A percentile compares a stretch with the other conserved stretches of the same genome.
Evolutionary conservation across 208 protist species (phyloP).

Genomic region (Trypanosoma congolense): DNA sequence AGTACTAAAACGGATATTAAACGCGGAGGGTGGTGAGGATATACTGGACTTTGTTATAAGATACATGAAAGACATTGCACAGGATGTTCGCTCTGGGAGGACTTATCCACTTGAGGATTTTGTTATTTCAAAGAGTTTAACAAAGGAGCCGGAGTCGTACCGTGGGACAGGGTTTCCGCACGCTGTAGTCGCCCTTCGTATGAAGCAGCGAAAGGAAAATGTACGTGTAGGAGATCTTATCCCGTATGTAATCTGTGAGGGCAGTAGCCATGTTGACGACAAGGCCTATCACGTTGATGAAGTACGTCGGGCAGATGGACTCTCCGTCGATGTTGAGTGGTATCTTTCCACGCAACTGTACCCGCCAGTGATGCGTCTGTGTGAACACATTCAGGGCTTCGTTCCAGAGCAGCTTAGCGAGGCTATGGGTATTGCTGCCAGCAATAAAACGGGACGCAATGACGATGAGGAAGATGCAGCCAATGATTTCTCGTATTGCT

Average conservation of each 20-base stretch:
- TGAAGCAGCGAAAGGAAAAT: conserved; percentile 86
- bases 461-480: conserved; percentile 15
- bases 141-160: conserved; percentile 96
- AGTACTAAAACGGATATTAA: conserved; percentile 94
- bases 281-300: conserved; percentile 89
- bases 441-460: conserved; percentile 20
- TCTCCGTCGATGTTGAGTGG: conserved; percentile 92
- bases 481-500: conserved; percentile 72
- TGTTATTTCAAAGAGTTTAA: conserved; percentile 97
- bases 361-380: conserved; percentile 92
- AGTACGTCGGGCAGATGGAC: conserved; percentile 43
- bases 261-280: conserved; percentile 47
- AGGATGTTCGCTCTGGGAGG: conserved; percentile 62
- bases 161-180: conserved; percentile 93
- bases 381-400: conserved; percentile 91
- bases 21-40: conserved; percentile 69
- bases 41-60: conserved; percentile 90
- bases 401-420: conserved; percentile 74
- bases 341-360: conserved; percentile 93
- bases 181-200: conserved; percentile 88
- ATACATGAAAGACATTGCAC: conserved; percentile 84
- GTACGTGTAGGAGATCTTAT: conserved; percentile 94
- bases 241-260: conserved; percentile 95
- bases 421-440: conserved; percentile 72
- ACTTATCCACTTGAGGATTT: conserved; percentile 88